Evolutionary conservation across 2,329 filamentous ascomycete genomes (phyloP).

Genomic region (Colletotrichum aenigma): DNA sequence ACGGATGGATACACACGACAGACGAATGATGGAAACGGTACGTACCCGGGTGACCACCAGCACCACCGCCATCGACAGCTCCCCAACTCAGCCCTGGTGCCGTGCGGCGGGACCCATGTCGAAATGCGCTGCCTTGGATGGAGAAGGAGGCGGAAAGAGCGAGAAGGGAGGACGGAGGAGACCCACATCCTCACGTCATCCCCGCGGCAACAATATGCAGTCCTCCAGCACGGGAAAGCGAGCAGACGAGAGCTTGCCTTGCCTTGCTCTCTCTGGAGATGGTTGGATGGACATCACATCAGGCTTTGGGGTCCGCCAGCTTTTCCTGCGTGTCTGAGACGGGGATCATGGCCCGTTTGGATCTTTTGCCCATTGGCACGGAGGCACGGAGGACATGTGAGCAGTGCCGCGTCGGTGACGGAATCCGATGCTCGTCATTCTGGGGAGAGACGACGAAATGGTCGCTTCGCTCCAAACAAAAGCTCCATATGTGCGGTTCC

Average conservation of each 20-base stretch:
- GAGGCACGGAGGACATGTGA: background rate
- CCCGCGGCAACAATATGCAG: conserved; percentile 4
- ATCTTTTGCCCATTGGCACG: background rate
- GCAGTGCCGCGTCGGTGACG: background rate
- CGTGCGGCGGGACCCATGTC: background rate
- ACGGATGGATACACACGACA: background rate
- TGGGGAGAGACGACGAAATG: background rate
- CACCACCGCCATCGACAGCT: background rate
- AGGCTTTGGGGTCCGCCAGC: background rate
- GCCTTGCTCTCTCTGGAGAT: background rate
- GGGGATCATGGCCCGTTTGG: background rate
- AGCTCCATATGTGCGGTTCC: background rate
- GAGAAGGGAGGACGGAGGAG: background rate
- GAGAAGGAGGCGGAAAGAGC: background rate
- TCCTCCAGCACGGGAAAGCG: background rate
- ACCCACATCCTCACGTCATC: conserved; percentile 16
- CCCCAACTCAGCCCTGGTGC: background rate
- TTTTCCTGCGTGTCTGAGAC: background rate
- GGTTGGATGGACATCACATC: background rate
- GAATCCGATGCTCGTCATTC: background rate
- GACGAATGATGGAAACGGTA: background rate
- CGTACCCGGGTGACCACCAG: background rate
- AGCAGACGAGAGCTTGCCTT: background rate
- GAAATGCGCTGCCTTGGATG: background rate
- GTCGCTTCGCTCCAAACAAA: background rate